A percentile compares a stretch with the other conserved stretches of the same genome.
These are phyloP conservation scores for Colletotrichum somersetense DNA, from an alignment of 2,329 filamentous ascomycete species.

Conservation along the genomic window DNA sequence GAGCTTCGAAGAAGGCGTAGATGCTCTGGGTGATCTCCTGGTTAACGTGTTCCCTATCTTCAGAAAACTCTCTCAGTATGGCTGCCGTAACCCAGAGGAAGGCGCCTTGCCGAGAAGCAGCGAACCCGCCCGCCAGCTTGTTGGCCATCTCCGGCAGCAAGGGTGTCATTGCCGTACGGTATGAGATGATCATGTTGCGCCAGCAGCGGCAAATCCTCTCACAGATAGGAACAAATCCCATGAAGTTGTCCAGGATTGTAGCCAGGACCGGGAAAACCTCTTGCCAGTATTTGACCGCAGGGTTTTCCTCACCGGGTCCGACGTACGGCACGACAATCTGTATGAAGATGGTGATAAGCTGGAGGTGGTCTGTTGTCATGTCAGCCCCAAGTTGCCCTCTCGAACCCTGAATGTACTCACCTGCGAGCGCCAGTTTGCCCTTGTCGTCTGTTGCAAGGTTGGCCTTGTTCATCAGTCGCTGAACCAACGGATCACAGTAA, in stretches of 20 bases:
- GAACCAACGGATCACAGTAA: slow-evolving; percentile 92
- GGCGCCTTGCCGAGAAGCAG: slow-evolving; percentile 88
- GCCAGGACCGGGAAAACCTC: slow-evolving; percentile 91
- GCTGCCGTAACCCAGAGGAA: slow-evolving; percentile 99
- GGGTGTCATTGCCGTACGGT: slow-evolving; percentile 88
- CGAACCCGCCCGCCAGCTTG: slow-evolving; percentile 88
- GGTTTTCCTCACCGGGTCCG: slow-evolving; percentile 79
- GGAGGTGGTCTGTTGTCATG: slow-evolving; percentile 78
- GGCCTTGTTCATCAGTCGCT: slow-evolving; percentile 86
- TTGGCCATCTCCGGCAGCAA: slow-evolving; percentile 88
- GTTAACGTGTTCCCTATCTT: slow-evolving; percentile 87
- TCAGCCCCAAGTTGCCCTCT: slow-evolving; percentile 38
- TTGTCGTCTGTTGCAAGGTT: slow-evolving; percentile 86
- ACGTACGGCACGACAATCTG: slow-evolving; percentile 82
- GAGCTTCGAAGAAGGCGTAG: slow-evolving; percentile 94
- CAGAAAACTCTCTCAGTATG: slow-evolving; percentile 94
- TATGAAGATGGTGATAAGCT: slow-evolving; percentile 91
- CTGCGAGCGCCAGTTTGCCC: slow-evolving; percentile 86
- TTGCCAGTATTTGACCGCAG: slow-evolving; percentile 95
- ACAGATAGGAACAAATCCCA: slow-evolving; percentile 87
- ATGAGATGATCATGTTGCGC: slow-evolving; percentile 97
- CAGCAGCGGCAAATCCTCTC: slow-evolving; percentile 95
- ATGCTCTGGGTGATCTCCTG: slow-evolving; percentile 86
- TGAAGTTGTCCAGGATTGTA: slow-evolving; percentile 89
- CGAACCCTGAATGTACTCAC: slow-evolving; percentile 58